Evolutionary conservation across 129 eudicot species (phyloP), one percentile per base, ranked within the genome.

Genomic region (Glebionis coronaria): DNA sequence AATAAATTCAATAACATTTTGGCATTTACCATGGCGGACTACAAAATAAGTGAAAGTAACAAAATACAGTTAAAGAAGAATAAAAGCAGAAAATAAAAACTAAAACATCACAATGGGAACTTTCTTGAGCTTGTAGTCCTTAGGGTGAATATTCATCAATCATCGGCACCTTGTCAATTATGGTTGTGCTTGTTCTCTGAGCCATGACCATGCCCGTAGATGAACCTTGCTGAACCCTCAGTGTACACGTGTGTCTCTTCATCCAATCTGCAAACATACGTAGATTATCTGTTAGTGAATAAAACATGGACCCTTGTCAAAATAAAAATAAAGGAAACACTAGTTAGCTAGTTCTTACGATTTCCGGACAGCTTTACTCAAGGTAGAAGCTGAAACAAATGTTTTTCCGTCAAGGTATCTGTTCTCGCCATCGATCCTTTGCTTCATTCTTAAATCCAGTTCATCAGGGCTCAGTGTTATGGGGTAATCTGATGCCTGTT

Each of bases 331-430:
- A 44, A 58, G 0, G 29, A 19, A 50, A 44, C 19, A 58, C n/a
- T 20, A n/a, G n/a, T 11, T 11, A 38, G 20, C 27, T 35, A 14
- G n/a, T 3, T 19, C 96, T 66, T 75, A 89, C 96, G 96, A 83
- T 79, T 89, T 89, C 75, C 96, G 73, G 55, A 89, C 96, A 40
- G 88, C 94, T 82, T 89, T 89, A 86, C 88, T 83, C 73, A 89
- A 78, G 31, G 88, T 89, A 61, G 96, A 85, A 66, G 96, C 78
- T 1, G 96, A 82, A 52, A 85, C 69, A 82, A 89, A 89, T 71
- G 94, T 89, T 66, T 81, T 81, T 19, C 94, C 96, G 82, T 89
- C 96, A 61, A 89, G 83, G 50, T 81, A 89, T 81, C 90, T 65
- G 57, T 83, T 89, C 60, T 89, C 96, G 31, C 94, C 94, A 44